Conservation (phyloP, 192 early-diverging fungal genomes). For the Backusella westeae region DNA sequence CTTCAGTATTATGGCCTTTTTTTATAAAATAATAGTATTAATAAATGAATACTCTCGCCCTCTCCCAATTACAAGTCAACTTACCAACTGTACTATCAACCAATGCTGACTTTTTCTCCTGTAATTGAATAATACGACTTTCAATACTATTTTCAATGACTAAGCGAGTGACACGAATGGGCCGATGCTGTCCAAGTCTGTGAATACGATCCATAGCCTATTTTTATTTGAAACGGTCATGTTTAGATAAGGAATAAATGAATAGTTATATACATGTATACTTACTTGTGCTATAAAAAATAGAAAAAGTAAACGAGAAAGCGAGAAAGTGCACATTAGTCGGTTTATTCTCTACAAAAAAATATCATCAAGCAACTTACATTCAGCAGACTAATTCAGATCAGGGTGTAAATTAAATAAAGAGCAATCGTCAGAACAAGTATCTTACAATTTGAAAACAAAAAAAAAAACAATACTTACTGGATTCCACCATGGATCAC, state of each 20-base stretch:
- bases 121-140: conserved; percentile 83
- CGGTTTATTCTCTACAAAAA: not conserved
- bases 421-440: not conserved
- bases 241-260: not conserved
- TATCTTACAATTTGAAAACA: not conserved
- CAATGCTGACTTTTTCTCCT: conserved; percentile 92
- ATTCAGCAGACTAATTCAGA: conserved; percentile 18
- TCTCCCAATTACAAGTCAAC: not conserved
- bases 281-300: conserved; percentile 9
- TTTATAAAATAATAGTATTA: not conserved
- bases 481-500: conserved; percentile 64
- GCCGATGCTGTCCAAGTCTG: conserved; percentile 86
- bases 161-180: conserved; percentile 84
- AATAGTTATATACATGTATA: not conserved
- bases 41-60: not conserved
- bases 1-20: conserved; percentile 61
- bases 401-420: not conserved
- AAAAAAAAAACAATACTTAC: conserved; percentile 29
- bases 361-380: conserved; percentile 17
- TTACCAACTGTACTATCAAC: conserved; percentile 86
- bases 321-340: not conserved
- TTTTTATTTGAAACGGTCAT: not conserved
- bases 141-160: conserved; percentile 96
- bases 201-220: conserved; percentile 97
- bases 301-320: not conserved